Percentiles rank a stretch among this genome's conserved stretches.
These are phyloP conservation scores for Angomonas ambiguus DNA, from an alignment of 208 protist genomes.

Conservation along the genomic window DNA sequence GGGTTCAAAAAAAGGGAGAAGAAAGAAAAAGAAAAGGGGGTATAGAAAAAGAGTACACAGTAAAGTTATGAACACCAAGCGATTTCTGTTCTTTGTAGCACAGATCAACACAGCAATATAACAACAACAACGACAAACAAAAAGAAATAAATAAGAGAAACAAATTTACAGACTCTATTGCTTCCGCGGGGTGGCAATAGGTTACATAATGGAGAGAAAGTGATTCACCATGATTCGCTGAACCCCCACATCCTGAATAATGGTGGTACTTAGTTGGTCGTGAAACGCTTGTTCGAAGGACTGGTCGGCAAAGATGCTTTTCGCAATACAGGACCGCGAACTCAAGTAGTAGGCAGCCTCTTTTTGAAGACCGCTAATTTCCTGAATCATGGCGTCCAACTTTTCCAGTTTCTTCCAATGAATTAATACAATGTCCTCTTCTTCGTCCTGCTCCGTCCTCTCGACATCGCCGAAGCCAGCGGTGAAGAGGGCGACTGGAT, in stretches of 20 bases:
- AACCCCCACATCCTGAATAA: constrained; percentile 22
- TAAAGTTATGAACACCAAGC: not conserved
- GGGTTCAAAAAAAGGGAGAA: not conserved
- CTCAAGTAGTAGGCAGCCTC: constrained; percentile 31
- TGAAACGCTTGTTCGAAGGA: constrained; percentile 31
- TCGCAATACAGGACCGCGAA: constrained; percentile 21
- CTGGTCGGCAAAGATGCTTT: constrained; percentile 16
- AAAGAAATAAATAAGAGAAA: constrained; percentile 11
- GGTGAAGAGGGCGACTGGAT: not conserved
- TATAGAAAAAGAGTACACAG: not conserved
- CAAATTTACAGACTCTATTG: no score
- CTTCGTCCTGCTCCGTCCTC: not conserved
- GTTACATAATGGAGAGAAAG: constrained; percentile 21
- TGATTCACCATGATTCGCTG: constrained; percentile 33
- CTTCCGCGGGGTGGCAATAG: no score
- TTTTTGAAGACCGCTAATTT: constrained; percentile 25
- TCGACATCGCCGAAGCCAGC: not conserved
- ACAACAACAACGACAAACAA: not conserved
- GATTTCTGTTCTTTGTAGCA: not conserved
- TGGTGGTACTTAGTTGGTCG: constrained; percentile 24
- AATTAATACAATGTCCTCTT: constrained; percentile 23
- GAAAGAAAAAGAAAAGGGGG: constrained; percentile 7
- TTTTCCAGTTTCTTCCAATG: constrained; percentile 58
- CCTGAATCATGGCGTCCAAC: constrained; percentile 32
- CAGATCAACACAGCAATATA: not conserved